Base-by-base conservation (phyloP, 306 rosid genomes). In the Rubus parviflorus region DNA sequence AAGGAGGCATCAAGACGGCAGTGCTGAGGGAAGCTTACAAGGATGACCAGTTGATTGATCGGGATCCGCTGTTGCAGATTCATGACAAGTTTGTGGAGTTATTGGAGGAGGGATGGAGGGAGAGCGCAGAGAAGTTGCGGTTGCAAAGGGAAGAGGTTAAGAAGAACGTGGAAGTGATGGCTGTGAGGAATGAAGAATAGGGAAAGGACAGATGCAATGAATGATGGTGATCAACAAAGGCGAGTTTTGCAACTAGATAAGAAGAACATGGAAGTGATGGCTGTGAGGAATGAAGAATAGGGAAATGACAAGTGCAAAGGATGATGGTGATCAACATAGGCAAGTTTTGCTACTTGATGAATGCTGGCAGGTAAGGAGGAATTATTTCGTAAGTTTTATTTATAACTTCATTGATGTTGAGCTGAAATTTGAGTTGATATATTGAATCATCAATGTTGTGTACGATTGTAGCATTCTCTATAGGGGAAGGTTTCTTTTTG, bases 1-100 rank as follows among this genome's bases (percentile, higher is more conserved):
- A 92, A 83, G 98, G 94, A 16, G 96, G 97, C 79, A 96, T 96
- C 20, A 84, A 89, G 58, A 92, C 96, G 5, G 94, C 96, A 0
- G 61, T 92, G 88, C 76, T 92, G 85, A 88, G 97, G 75, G 97
- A 91, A 75, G 94, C 98, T 3, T 96, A 89, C 82, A 56, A 69
- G 75, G 84, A 73, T 47, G 90, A 77, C 60, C 56, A 84, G 79
- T 66, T 96, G 89, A 76, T 89, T 68, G 94, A 91, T 79, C 16
- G 87, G 48, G 98, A 91, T 81, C 99, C 96, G 1, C 48, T 92
- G 86, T 90, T 91, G 6, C 88, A 74, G 87, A 89, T 91, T 53
- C 91, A 84, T 84, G 89, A 86, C 60, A 88, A 83, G 65, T 92
- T 96, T 83, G 77, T 76, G 46, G 94, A 87, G 85, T 53, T 96